Conservation (phyloP, 2,329 filamentous ascomycete species). For the Gaeumannomyces sp. region DNA sequence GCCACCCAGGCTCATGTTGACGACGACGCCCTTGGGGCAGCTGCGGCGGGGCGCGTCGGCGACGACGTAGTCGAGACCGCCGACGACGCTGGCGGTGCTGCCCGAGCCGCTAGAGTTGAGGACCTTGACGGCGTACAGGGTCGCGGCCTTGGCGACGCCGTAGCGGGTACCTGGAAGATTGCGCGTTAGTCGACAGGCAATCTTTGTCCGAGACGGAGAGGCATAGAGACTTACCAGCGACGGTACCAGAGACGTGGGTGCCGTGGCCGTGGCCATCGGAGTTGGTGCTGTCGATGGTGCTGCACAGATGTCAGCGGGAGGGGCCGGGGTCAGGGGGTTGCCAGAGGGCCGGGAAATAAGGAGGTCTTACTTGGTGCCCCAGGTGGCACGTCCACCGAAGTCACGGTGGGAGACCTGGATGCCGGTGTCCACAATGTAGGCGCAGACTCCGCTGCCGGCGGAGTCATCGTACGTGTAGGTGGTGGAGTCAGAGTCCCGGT, state of each 20-base stretch:
- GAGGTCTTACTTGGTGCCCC: conserved; percentile 29
- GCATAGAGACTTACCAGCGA: conserved; percentile 22
- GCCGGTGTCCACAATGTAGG: conserved; percentile 43
- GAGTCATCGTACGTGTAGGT: conserved; percentile 24
- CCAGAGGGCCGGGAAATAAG: no score
- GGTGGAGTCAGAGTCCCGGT: conserved; percentile 16
- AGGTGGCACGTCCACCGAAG: conserved; percentile 37
- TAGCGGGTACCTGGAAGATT: conserved; percentile 25
- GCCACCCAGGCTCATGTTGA: conserved; percentile 54
- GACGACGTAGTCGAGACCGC: conserved; percentile 37
- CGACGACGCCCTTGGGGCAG: conserved; percentile 40
- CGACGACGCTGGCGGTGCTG: conserved; percentile 34
- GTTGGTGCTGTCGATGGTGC: conserved; percentile 25
- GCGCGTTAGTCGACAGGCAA: neutral
- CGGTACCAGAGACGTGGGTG: conserved; percentile 41
- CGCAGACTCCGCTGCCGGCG: conserved; percentile 24
- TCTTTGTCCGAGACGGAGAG: neutral
- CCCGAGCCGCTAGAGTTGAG: conserved; percentile 31
- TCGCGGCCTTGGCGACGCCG: conserved; percentile 40
- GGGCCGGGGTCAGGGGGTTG: no score
- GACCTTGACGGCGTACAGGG: conserved; percentile 39
- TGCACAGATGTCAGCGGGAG: neutral
- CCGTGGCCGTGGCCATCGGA: conserved; percentile 40
- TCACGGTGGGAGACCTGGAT: conserved; percentile 35
- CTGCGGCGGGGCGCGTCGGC: conserved; percentile 27